Base-by-base conservation (phyloP, 345 rosid genomes). In the Arabis alpina region DNA sequence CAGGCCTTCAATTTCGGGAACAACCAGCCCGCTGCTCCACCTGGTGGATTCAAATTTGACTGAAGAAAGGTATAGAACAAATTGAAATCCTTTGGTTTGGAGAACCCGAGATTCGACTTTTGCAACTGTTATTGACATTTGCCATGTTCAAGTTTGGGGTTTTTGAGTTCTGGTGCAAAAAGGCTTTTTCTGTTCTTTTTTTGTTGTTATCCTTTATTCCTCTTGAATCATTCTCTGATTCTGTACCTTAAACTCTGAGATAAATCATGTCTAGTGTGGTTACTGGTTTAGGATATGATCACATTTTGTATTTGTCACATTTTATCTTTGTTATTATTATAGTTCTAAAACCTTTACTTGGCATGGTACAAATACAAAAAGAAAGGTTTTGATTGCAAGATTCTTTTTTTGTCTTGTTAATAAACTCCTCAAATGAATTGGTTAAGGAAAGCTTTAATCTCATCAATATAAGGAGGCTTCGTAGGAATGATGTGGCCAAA, bases 401-500 rank as follows among this genome's bases (percentile, higher is more conserved):
- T n/a, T n/a, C 19, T 50, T 32, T n/a, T 11, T 16, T 50, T 32
- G 59, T 25, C 45, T 58, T 58, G 32, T 32, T 43, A 8, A 42
- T 54, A 61, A 5, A 39, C 45, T 47, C 42, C n/a, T 66, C 82
- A 88, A 23, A 81, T 66, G 76, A 92, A 95, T 25, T 84, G 86
- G 30, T 72, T 73, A 49, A 92, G 92, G 59, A 91, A 95, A 60
- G 75, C 71, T 83, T 80, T 90, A 34, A 90, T 80, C 66, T 83
- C 78, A 34, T 90, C 89, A 2, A 92, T 84, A 58, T 80, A 87
- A 34, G 97, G 96, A 59, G 84, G 61, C 16, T 88, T 78, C 8
- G 96, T 82, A 37, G 99, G 96, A 66, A 92, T 88, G 48, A 92
- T 92, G 60, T 95, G 99, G 43, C 99, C 99, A 53, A 66, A 82